A percentile compares a stretch with the other conserved stretches of the same genome.
These are phyloP conservation scores for Magnusiomyces suaveolens DNA, from an alignment of 1,139 yeast genomes.

Conservation along the genomic window DNA sequence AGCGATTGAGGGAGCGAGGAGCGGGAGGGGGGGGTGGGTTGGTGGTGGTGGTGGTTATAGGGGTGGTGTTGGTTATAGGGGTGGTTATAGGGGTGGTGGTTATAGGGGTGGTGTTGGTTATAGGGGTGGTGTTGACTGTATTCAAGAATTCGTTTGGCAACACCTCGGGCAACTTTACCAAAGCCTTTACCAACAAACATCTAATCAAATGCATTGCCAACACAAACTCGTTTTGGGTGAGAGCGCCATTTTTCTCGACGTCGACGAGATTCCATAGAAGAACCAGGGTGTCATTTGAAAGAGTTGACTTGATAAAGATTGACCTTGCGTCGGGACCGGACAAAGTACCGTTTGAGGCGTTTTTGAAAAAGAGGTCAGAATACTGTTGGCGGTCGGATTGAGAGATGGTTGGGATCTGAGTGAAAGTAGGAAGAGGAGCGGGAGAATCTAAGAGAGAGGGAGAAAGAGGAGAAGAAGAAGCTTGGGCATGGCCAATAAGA, in stretches of 20 bases:
- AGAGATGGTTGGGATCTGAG: not conserved
- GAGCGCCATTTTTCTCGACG: conserved; percentile 58
- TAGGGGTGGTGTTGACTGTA: conserved; percentile 8
- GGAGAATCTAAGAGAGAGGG: conserved; percentile 8
- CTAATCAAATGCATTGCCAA: conserved; percentile 95
- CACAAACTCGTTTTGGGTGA: conserved; percentile 65
- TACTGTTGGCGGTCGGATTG: conserved; percentile 57
- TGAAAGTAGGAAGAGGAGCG: conserved; percentile 5
- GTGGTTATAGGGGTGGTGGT: conserved; percentile 5
- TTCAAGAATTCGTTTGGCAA: conserved; percentile 43
- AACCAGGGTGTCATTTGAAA: conserved; percentile 67
- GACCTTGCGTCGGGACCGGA: conserved; percentile 75
- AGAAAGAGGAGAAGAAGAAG: conserved; percentile 11
- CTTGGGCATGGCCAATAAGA: conserved; percentile 6
- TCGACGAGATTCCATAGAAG: conserved; percentile 88
- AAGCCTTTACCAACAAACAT: conserved; percentile 57
- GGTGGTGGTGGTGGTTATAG: not conserved
- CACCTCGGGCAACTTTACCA: conserved; percentile 57
- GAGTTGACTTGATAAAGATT: conserved; percentile 78
- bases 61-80: conserved; percentile 15
- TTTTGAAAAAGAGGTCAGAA: conserved; percentile 62
- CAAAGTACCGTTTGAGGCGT: conserved; percentile 50
- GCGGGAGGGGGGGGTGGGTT: conserved; percentile 10
- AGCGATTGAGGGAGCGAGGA: conserved; percentile 5
- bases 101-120: conserved; percentile 12